These are phyloP conservation scores for Potentilla sterilis DNA, from an alignment of 306 rosid species.

Conservation along the genomic window DNA sequence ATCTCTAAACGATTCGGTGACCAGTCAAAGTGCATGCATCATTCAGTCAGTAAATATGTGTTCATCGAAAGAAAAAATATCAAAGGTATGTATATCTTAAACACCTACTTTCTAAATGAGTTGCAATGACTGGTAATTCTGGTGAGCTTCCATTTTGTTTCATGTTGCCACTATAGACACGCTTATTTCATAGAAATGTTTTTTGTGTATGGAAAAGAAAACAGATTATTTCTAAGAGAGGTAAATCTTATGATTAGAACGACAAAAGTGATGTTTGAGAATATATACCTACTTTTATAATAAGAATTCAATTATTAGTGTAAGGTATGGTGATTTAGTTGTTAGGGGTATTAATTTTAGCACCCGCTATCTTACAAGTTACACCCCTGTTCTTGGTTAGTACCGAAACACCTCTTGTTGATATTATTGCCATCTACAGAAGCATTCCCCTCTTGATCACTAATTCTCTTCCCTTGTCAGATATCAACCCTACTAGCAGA, in stretches of 20 bases:
- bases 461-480: neutral
- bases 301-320: no score
- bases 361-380: no score
- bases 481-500: neutral
- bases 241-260: no score
- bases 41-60: constrained; percentile 51
- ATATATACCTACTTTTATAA: no score
- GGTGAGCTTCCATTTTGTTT: neutral
- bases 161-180: neutral
- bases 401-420: neutral
- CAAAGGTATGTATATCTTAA: constrained; percentile 5
- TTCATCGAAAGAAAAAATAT: constrained; percentile 38
- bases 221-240: no score
- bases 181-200: neutral
- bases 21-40: constrained; percentile 72
- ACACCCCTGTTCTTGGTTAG: neutral
- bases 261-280: no score
- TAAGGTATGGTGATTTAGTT: no score
- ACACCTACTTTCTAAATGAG: neutral
- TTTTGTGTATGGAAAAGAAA: no score
- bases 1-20: constrained; percentile 46
- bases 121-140: neutral
- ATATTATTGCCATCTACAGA: neutral
- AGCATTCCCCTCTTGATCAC: neutral
- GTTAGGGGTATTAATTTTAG: no score